Evolutionary conservation across 495 filamentous ascomycete genomes (phyloP).

Genomic region (Aspergillus saccharolyticus): DNA sequence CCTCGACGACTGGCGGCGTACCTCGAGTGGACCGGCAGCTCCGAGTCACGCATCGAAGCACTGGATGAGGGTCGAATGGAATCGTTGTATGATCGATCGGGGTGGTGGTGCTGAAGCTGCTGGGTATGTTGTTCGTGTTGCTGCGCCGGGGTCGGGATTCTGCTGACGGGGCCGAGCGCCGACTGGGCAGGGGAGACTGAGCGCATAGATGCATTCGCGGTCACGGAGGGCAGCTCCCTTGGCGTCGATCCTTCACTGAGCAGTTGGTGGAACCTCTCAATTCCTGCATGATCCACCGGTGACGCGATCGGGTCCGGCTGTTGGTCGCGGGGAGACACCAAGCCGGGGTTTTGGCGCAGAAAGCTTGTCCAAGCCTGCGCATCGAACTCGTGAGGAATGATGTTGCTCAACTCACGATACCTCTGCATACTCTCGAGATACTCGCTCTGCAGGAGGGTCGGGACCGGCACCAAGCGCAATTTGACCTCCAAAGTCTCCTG

Average conservation of each 20-base stretch:
- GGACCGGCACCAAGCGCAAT: slow-evolving; percentile 77
- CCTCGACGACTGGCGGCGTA: slow-evolving; percentile 28
- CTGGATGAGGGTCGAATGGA: slow-evolving; percentile 46
- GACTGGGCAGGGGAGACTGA: slow-evolving; percentile 37
- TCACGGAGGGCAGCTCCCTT: slow-evolving; percentile 34
- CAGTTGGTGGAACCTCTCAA: slow-evolving; percentile 48
- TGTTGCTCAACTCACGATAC: slow-evolving; percentile 55
- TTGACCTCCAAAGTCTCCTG: slow-evolving; percentile 94
- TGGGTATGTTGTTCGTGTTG: slow-evolving; percentile 23
- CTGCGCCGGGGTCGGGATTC: slow-evolving; percentile 31
- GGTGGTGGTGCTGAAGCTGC: slow-evolving; percentile 10
- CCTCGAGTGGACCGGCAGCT: slow-evolving; percentile 28
- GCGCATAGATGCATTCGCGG: slow-evolving; percentile 28
- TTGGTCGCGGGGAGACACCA: slow-evolving; percentile 32
- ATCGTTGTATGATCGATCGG: slow-evolving; percentile 28
- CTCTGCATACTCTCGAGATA: slow-evolving; percentile 60
- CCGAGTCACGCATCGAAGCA: slow-evolving; percentile 39
- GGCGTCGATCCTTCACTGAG: slow-evolving; percentile 43
- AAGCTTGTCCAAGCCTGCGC: slow-evolving; percentile 63
- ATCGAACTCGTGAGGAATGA: slow-evolving; percentile 61
- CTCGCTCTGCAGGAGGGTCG: slow-evolving; percentile 66
- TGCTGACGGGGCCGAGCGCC: slow-evolving; percentile 26
- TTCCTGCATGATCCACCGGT: slow-evolving; percentile 48
- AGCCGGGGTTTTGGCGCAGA: slow-evolving; percentile 53
- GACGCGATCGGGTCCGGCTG: slow-evolving; percentile 32